Evolutionary conservation across 148 eudicot species (phyloP).

Genomic region (Cornus florida): DNA sequence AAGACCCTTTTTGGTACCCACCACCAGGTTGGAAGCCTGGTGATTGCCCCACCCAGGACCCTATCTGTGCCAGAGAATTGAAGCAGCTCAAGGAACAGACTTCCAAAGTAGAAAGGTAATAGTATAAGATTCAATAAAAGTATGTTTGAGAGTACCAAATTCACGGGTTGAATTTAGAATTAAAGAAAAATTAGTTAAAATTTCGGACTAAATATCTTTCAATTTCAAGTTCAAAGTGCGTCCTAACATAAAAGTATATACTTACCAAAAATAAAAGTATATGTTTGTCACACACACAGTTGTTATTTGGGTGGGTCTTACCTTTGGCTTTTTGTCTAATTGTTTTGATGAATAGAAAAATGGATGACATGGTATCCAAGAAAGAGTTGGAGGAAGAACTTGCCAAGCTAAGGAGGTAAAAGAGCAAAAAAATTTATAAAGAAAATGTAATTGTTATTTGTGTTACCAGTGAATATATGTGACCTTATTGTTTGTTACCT

Average conservation of each 20-base stretch:
- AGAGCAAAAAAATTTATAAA: neutral
- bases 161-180: too few relatives aligned
- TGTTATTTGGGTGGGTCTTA: neutral
- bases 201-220: too few relatives aligned
- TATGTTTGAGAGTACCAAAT: too few relatives aligned
- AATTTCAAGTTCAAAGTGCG: too few relatives aligned
- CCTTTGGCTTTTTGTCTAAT: neutral
- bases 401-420: constrained; percentile 40
- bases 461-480: neutral
- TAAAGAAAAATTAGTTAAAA: too few relatives aligned
- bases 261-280: neutral
- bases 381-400: constrained; percentile 30
- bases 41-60: constrained; percentile 52
- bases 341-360: constrained; percentile 19
- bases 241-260: too few relatives aligned
- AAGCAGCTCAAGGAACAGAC: constrained; percentile 35
- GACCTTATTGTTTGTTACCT: constrained; percentile 9
- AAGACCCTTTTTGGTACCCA: constrained; percentile 83
- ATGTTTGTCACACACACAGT: neutral
- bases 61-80: constrained; percentile 41
- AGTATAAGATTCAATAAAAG: too few relatives aligned
- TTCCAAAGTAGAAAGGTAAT: constrained; percentile 33
- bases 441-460: neutral
- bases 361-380: constrained; percentile 29
- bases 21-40: constrained; percentile 92